These are phyloP conservation scores for Fusarium torreyae DNA, from an alignment of 2,329 filamentous ascomycete species.

Conservation along the genomic window DNA sequence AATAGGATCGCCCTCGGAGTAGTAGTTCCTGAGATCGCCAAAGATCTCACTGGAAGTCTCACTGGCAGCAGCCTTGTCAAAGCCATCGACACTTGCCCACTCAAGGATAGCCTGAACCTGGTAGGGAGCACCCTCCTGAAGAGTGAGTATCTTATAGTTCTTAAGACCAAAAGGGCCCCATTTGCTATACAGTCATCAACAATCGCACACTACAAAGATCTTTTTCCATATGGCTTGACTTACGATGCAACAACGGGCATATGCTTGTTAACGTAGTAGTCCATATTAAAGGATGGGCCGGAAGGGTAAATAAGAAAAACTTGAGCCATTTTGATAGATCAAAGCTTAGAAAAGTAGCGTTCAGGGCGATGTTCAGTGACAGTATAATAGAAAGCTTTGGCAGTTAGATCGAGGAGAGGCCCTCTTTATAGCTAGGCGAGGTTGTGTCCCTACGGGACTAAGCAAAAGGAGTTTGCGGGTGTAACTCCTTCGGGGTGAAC, in stretches of 20 bases:
- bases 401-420: too few species aligned
- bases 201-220: background rate
- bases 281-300: conserved; percentile 46
- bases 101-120: conserved; percentile 47
- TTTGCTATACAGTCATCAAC: conserved; percentile 16
- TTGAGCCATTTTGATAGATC: conserved; percentile 41
- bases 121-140: conserved; percentile 36
- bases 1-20: conserved; percentile 29
- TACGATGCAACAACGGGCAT: conserved; percentile 48
- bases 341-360: too few species aligned
- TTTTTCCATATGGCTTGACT: conserved; percentile 10
- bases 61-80: conserved; percentile 29
- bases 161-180: conserved; percentile 43
- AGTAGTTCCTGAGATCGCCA: conserved; percentile 45
- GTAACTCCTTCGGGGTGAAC: too few species aligned
- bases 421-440: too few species aligned
- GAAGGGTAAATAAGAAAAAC: conserved; percentile 49
- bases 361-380: too few species aligned
- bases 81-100: conserved; percentile 42
- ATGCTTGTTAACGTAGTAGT: conserved; percentile 49
- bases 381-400: too few species aligned
- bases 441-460: too few species aligned
- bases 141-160: conserved; percentile 42
- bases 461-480: too few species aligned
- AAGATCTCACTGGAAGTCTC: conserved; percentile 30